A percentile compares a stretch with the other conserved stretches of the same genome.
Evolutionary conservation across 768 basidiomycete species (phyloP).

Genomic region (Amanita polypyramis): DNA sequence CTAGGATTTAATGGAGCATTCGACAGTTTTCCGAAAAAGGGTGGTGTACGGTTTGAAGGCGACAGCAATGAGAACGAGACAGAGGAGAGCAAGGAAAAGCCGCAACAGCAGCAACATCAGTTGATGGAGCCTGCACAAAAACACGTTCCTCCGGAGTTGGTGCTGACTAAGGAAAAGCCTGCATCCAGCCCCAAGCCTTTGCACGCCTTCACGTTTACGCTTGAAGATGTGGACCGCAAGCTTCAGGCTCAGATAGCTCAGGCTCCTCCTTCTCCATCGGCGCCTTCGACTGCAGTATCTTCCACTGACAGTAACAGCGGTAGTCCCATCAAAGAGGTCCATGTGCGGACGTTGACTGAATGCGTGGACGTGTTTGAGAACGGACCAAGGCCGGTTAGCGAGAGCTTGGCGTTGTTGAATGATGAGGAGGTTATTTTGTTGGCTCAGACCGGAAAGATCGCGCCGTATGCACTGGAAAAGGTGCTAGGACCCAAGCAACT

Average conservation of each 20-base stretch:
- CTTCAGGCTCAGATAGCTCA: slow-evolving; percentile 16
- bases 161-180: neutral
- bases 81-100: slow-evolving; percentile 10
- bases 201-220: slow-evolving; percentile 30
- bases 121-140: neutral
- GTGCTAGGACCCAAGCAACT: slow-evolving; percentile 60
- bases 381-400: slow-evolving; percentile 50
- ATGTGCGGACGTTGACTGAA: slow-evolving; percentile 54
- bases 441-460: slow-evolving; percentile 85
- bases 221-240: slow-evolving; percentile 47
- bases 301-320: neutral
- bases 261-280: slow-evolving; percentile 6
- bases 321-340: slow-evolving; percentile 3
- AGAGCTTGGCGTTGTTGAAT: slow-evolving; percentile 50
- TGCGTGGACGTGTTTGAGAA: slow-evolving; percentile 74
- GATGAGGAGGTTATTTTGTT: slow-evolving; percentile 91
- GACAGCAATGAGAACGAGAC: slow-evolving; percentile 15
- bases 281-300: slow-evolving; percentile 3
- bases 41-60: slow-evolving; percentile 17
- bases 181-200: slow-evolving; percentile 13
- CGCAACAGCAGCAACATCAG: slow-evolving; percentile 4
- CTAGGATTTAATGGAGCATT: slow-evolving; percentile 15
- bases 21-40: slow-evolving; percentile 6
- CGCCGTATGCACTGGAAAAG: slow-evolving; percentile 93
- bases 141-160: neutral